Evolutionary conservation across 805 yeast genomes (phyloP).

Genomic region (Yarrowia yakushimensis): DNA sequence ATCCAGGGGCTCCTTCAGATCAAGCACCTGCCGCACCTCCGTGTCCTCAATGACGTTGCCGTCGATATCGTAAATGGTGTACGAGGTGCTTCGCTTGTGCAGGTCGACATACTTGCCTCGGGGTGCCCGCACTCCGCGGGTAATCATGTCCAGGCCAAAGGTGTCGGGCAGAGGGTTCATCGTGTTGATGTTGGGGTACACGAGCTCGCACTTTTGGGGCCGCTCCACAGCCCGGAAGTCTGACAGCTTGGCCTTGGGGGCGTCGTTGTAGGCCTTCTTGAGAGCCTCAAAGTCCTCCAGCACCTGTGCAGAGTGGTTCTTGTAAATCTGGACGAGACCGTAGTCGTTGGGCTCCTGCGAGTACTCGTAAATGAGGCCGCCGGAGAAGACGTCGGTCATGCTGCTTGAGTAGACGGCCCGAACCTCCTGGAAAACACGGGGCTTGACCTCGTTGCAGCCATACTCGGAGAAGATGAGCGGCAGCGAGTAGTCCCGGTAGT

Average conservation of each 20-base stretch:
- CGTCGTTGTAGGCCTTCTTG: conserved; percentile 51
- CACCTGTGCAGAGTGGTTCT: conserved; percentile 37
- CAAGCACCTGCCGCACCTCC: not conserved
- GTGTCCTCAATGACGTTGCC: conserved; percentile 15
- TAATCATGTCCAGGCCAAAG: conserved; percentile 8
- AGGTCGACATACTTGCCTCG: conserved; percentile 16
- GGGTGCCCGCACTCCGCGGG: conserved; percentile 13
- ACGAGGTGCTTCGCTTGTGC: not conserved
- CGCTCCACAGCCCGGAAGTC: conserved; percentile 16
- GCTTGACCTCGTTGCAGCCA: conserved; percentile 74
- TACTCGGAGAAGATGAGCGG: conserved; percentile 83
- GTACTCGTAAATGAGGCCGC: conserved; percentile 92
- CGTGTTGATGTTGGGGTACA: conserved; percentile 26
- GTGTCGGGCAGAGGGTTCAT: conserved; percentile 26
- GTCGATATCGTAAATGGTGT: conserved; percentile 1
- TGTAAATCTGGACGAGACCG: conserved; percentile 70
- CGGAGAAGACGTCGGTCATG: conserved; percentile 86
- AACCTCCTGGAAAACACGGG: conserved; percentile 82
- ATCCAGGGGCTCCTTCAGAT: not conserved
- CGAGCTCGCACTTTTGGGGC: conserved; percentile 21
- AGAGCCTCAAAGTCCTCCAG: conserved; percentile 59
- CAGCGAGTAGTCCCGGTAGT: conserved; percentile 66
- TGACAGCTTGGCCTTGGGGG: conserved; percentile 48
- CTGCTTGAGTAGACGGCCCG: conserved; percentile 65
- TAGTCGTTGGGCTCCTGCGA: conserved; percentile 72